These are phyloP conservation scores for Babesia divergens DNA, from an alignment of 169 alveolate genomes.

Conservation along the genomic window DNA sequence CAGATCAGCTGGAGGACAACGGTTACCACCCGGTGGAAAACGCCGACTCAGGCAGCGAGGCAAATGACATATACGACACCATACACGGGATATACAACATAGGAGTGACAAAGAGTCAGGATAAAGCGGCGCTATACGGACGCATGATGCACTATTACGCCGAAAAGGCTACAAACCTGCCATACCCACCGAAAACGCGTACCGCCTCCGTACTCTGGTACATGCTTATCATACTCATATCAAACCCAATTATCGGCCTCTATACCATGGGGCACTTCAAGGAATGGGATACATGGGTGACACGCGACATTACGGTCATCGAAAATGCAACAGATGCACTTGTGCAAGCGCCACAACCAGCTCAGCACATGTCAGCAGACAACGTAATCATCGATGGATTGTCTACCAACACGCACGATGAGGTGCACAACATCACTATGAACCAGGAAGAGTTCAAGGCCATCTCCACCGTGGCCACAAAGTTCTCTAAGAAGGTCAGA, in stretches of 20 bases:
- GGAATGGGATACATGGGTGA: constrained; percentile 37
- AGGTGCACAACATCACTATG: background rate
- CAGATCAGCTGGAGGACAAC: background rate
- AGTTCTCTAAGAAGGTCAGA: constrained; percentile 2
- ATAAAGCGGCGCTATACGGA: constrained; percentile 31
- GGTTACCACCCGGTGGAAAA: background rate
- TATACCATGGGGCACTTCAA: constrained; percentile 47
- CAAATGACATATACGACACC: constrained; percentile 2
- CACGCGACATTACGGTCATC: background rate
- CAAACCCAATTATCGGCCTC: constrained; percentile 52
- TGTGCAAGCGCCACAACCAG: background rate
- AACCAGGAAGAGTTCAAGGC: background rate
- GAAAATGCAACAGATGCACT: background rate
- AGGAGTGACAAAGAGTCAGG: constrained; percentile 22
- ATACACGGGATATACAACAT: constrained; percentile 12
- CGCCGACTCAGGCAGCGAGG: background rate
- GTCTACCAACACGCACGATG: too few species aligned
- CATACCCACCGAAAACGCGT: background rate
- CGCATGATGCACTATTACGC: constrained; percentile 43
- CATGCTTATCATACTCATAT: constrained; percentile 24
- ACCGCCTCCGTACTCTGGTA: constrained; percentile 44
- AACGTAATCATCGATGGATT: too few species aligned
- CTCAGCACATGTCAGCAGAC: too few species aligned
- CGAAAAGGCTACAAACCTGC: background rate
- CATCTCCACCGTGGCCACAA: constrained; percentile 3